These are phyloP conservation scores for Sporothrix curviconia DNA, from an alignment of 2,329 filamentous ascomycete species.

Conservation along the genomic window DNA sequence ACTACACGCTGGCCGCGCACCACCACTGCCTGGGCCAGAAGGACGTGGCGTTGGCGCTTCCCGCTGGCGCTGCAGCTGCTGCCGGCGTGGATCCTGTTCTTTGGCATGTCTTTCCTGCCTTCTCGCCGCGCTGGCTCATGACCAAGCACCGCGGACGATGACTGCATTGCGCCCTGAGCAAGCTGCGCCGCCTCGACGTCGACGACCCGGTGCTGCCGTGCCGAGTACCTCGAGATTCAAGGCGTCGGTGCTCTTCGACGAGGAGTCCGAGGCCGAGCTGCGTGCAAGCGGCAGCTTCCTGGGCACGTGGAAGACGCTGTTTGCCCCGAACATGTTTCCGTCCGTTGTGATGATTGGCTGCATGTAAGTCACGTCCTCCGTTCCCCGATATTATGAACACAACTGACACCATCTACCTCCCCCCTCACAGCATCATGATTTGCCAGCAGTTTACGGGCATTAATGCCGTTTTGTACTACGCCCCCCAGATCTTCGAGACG, in stretches of 20 bases:
- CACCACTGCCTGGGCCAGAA: constrained; percentile 10
- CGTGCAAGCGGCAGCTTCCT: constrained; percentile 60
- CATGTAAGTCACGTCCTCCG: too few species aligned
- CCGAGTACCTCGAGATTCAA: constrained; percentile 43
- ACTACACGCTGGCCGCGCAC: constrained; percentile 25
- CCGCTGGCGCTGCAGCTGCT: constrained; percentile 41
- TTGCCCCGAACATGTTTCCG: constrained; percentile 47
- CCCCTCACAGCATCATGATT: constrained; percentile 45
- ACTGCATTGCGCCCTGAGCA: constrained; percentile 21
- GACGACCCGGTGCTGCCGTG: constrained; percentile 32
- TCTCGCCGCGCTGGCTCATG: constrained; percentile 42
- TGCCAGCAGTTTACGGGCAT: constrained; percentile 48
- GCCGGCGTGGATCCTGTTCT: constrained; percentile 29
- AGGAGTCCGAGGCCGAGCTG: constrained; percentile 69
- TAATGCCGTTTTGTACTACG: constrained; percentile 61
- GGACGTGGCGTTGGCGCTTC: constrained; percentile 31
- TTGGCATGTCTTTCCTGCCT: constrained; percentile 39
- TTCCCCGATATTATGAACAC: too few species aligned
- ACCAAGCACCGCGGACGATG: constrained; percentile 26
- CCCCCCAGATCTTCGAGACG: constrained; percentile 58
- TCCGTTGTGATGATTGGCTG: constrained; percentile 43
- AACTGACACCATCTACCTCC: neutral
- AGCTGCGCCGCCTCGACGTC: constrained; percentile 26
- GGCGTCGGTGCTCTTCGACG: constrained; percentile 46
- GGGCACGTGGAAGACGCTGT: constrained; percentile 61